Percentiles rank a stretch among this genome's conserved stretches.
phyloP scores from a whole-genome alignment of 176 grass and related monocot genomes.

The Rhynchospora pubera region DNA sequence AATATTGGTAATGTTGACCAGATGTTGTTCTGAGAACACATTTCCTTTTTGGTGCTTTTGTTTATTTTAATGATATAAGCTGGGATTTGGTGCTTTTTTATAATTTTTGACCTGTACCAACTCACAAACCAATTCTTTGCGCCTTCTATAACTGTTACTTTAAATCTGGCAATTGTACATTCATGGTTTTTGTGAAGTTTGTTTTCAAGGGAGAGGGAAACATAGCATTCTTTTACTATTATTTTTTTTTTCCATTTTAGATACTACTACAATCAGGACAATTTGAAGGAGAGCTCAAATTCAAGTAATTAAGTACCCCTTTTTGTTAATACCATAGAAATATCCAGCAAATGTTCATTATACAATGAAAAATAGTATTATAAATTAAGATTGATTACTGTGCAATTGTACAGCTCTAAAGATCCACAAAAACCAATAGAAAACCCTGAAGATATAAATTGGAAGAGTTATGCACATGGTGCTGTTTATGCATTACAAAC shows the following conservation, averaged over 20 bases:
- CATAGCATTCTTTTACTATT: neutral
- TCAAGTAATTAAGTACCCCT: conserved; percentile 40
- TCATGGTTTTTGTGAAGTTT: neutral
- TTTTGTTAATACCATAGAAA: neutral
- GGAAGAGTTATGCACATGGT: conserved; percentile 79
- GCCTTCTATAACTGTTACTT: neutral
- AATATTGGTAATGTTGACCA: neutral
- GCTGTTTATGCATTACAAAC: conserved; percentile 84
- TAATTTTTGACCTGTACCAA: neutral
- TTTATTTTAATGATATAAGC: neutral
- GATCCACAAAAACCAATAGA: conserved; percentile 59
- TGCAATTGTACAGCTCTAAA: conserved; percentile 44
- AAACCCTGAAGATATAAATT: conserved; percentile 57
- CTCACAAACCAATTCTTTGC: neutral
- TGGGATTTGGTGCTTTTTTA: neutral
- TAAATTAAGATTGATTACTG: neutral
- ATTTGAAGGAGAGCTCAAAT: conserved; percentile 66
- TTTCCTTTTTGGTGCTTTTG: neutral
- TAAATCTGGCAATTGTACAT: neutral
- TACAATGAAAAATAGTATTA: neutral
- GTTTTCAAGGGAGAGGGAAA: neutral
- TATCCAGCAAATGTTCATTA: neutral
- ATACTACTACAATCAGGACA: conserved; percentile 66
- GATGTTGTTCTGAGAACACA: neutral
- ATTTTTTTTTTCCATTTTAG: conserved; percentile 43